Percentiles rank a stretch among this genome's conserved stretches.
Conservation (phyloP, 1,284 basidiomycete genomes). For the Apiotrichum laibachii region DNA sequence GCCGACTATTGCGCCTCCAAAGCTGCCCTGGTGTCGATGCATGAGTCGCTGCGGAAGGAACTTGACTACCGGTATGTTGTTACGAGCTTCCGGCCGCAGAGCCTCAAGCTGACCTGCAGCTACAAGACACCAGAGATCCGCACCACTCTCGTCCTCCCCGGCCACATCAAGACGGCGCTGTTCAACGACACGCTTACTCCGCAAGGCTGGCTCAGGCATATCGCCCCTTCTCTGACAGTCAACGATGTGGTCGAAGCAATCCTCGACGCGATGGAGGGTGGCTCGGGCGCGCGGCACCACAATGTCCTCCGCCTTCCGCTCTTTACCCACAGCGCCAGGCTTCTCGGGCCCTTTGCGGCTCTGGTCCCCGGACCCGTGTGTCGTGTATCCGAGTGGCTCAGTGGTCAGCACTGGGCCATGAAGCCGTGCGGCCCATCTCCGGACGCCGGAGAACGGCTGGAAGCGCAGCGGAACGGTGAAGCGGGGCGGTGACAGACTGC, state of each 20-base stretch:
- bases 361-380: conserved; percentile 41
- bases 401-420: conserved; percentile 43
- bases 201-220: conserved; percentile 62
- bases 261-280: conserved; percentile 71
- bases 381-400: conserved; percentile 39
- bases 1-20: conserved; percentile 88
- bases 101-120: too few species aligned
- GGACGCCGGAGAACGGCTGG: conserved; percentile 17
- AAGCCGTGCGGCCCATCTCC: conserved; percentile 39
- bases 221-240: conserved; percentile 69
- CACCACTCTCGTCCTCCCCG: conserved; percentile 75
- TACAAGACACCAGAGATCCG: conserved; percentile 70
- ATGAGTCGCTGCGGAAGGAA: conserved; percentile 78
- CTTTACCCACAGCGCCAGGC: conserved; percentile 38
- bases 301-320: conserved; percentile 64
- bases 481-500: not conserved
- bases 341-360: conserved; percentile 30
- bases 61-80: conserved; percentile 76
- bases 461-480: not conserved
- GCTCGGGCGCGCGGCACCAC: conserved; percentile 57
- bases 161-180: conserved; percentile 69
- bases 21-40: conserved; percentile 70
- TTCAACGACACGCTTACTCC: conserved; percentile 64
- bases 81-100: too few species aligned
- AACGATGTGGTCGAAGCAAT: conserved; percentile 74